Evolutionary conservation across 805 yeast species (phyloP), one percentile per base, ranked within the genome.

Genomic region (Pichia heedii): DNA sequence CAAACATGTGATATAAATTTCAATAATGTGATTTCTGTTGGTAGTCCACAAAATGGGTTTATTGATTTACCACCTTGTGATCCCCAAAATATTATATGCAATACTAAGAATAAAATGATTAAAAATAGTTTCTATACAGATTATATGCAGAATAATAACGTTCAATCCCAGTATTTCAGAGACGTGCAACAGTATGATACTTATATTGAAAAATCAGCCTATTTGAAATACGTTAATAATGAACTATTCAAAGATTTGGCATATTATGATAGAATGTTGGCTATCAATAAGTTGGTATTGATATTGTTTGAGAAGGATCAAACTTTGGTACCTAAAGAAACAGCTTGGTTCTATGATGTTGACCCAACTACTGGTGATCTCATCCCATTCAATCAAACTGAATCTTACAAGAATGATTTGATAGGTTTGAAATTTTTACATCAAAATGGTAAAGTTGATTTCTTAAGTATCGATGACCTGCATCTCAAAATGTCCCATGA

Each of bases 21-120:
- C 3, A 59, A 71, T 40, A 77, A 68, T 26, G 62, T 84, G 39
- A 64, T 84, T 13, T 82, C 94, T 0, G 82, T 81, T 61, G 95
- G 95, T 0, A 77, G 87, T 1, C 95, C 94, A 0, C 94, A 84
- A 54, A 72, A 79, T 61, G 94, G 93, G 1, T 71, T 84, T 5
- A 65, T 69, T 48, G 90, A 84, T 45, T 63, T 84, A 29, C 88
- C 89, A 0, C 59, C 68, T 5, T 83, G 89, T 56, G 62, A 67
- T 0, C 55, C 51, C 12, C 51, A 59, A 5, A 81, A 79, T 53
- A 22, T 39, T 21, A 46, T 79, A 0, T 83, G 93, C 52, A 61
- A 69, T 45, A 62, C 63, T 29, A 65, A 77, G 43, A 83, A 84
- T 54, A 63, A 58, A 24, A 32, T 79, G 2, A 56, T 84, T 46